Conservation (phyloP, 768 basidiomycete genomes). For the Kondoa subrosea region DNA sequence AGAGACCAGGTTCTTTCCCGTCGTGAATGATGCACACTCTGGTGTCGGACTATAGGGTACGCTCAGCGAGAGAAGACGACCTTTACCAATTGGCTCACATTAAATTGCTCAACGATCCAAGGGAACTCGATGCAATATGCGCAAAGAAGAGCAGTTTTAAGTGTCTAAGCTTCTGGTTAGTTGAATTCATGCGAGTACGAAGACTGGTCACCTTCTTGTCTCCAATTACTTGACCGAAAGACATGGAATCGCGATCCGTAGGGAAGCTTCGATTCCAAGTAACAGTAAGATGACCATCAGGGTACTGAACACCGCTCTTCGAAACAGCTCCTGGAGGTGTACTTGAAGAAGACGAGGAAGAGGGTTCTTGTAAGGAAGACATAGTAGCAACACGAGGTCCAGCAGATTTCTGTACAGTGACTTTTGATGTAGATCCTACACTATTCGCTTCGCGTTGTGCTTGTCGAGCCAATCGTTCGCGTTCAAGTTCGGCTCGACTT, state of each 20-base stretch:
- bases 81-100: neutral
- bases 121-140: neutral
- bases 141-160: neutral
- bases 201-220: neutral
- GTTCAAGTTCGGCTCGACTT: neutral
- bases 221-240: neutral
- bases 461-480: neutral
- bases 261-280: neutral
- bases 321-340: neutral
- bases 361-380: neutral
- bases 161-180: neutral
- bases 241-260: neutral
- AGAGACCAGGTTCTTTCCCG: neutral
- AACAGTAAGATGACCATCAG: neutral
- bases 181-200: neutral
- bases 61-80: neutral
- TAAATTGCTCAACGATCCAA: neutral
- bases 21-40: neutral
- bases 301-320: neutral
- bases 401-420: neutral
- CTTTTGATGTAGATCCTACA: neutral
- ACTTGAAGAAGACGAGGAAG: neutral
- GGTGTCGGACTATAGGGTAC: neutral
- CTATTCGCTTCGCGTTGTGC: neutral
- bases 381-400: neutral